Evolutionary conservation across 805 yeast species (phyloP).

Genomic region (Tetrapisispora pingtungensis): DNA sequence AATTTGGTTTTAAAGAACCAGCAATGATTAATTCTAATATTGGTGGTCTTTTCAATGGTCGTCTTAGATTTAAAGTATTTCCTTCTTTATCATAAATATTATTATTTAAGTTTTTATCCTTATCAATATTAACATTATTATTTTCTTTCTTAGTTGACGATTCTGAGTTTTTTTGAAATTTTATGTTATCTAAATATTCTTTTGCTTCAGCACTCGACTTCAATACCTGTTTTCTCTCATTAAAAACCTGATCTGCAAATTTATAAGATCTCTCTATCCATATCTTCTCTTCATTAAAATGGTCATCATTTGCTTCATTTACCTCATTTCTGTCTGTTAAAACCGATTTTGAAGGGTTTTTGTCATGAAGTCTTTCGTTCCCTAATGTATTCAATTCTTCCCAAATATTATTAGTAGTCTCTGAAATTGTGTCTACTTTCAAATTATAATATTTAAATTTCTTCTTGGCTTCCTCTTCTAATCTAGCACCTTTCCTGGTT

Average conservation of each 20-base stretch:
- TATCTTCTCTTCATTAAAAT: slow-evolving; percentile 39
- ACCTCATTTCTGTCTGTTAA: slow-evolving; percentile 5
- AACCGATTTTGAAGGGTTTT: slow-evolving; percentile 1
- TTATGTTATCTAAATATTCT: slow-evolving; percentile 58
- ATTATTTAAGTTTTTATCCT: too few relatives aligned
- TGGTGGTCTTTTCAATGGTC: slow-evolving; percentile 63
- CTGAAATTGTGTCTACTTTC: slow-evolving; percentile 20
- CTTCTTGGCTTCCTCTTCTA: slow-evolving; percentile 30
- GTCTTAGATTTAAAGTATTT: slow-evolving; percentile 31
- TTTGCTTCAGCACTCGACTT: slow-evolving; percentile 76
- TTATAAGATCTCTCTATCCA: slow-evolving; percentile 69
- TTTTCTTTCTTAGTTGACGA: too few relatives aligned
- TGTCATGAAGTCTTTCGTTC: slow-evolving; percentile 14
- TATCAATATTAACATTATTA: not conserved
- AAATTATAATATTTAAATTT: slow-evolving; percentile 25
- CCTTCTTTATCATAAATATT: not conserved
- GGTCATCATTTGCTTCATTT: slow-evolving; percentile 1
- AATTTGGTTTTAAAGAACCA: slow-evolving; percentile 60
- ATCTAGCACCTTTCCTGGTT: slow-evolving; percentile 53
- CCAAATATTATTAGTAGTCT: slow-evolving; percentile 48
- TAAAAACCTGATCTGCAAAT: slow-evolving; percentile 77
- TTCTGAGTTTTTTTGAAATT: slow-evolving; percentile 16
- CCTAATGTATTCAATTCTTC: slow-evolving; percentile 36
- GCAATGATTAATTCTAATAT: slow-evolving; percentile 66
- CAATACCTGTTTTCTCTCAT: slow-evolving; percentile 72